These are phyloP conservation scores for Auriscalpium orientale DNA, from an alignment of 768 basidiomycete genomes.

Conservation along the genomic window DNA sequence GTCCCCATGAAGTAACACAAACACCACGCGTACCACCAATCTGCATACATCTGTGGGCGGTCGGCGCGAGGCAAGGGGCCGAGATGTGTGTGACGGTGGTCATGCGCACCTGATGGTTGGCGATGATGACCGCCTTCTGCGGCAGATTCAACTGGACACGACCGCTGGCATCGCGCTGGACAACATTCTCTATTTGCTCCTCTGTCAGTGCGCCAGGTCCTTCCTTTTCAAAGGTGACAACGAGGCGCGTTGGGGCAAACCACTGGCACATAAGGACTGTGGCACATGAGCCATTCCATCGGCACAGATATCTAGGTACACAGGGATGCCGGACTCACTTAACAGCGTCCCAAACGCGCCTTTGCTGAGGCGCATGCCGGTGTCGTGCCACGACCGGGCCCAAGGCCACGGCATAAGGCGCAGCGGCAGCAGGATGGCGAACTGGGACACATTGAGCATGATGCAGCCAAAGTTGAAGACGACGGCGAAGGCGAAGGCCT, in stretches of 20 bases:
- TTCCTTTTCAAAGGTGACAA: slow-evolving; percentile 65
- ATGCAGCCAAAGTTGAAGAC: slow-evolving; percentile 60
- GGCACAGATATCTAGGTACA: neutral
- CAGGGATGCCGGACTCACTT: slow-evolving; percentile 35
- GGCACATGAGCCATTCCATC: neutral
- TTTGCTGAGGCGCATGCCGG: slow-evolving; percentile 74
- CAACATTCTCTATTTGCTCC: slow-evolving; percentile 50
- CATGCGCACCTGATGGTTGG: slow-evolving; percentile 79
- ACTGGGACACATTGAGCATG: slow-evolving; percentile 66
- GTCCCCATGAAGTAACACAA: slow-evolving; percentile 63
- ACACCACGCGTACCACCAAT: slow-evolving; percentile 87
- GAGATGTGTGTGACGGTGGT: neutral
- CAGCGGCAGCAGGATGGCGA: slow-evolving; percentile 63
- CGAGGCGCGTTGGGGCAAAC: slow-evolving; percentile 72
- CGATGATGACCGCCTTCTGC: slow-evolving; percentile 72
- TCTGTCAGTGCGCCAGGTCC: slow-evolving; percentile 56
- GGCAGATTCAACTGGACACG: slow-evolving; percentile 63
- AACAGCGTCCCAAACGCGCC: slow-evolving; percentile 71
- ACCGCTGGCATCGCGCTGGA: slow-evolving; percentile 50
- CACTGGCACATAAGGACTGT: slow-evolving; percentile 73
- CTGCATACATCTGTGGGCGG: slow-evolving; percentile 52
- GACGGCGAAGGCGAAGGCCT: slow-evolving; percentile 44
- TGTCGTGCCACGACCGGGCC: slow-evolving; percentile 51
- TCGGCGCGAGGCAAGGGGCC: neutral
- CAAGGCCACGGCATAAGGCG: slow-evolving; percentile 52